A percentile compares a stretch with the other conserved stretches of the same genome.
phyloP scores from a whole-genome alignment of 2,329 filamentous ascomycete genomes.

The Colletotrichum sp. region DNA sequence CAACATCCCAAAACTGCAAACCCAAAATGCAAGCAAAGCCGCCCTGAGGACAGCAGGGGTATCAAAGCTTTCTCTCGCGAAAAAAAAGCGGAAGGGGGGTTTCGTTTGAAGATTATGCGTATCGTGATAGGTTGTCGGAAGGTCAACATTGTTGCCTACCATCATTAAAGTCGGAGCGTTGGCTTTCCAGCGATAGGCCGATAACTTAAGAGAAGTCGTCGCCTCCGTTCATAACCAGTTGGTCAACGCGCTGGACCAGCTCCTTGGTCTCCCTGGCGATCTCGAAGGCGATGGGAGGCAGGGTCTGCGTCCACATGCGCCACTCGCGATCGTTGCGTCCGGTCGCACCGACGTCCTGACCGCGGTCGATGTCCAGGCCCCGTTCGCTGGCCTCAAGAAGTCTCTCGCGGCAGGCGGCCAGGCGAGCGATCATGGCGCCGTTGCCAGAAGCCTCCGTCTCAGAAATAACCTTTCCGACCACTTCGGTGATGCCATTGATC shows the following conservation, averaged over 20 bases:
- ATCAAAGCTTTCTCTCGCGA: slow-evolving; percentile 19
- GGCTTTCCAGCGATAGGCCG: not conserved
- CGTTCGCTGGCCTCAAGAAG: slow-evolving; percentile 68
- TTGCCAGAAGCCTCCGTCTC: slow-evolving; percentile 66
- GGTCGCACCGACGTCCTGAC: slow-evolving; percentile 60
- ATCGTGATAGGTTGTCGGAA: not conserved
- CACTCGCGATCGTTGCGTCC: slow-evolving; percentile 60
- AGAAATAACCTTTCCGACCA: slow-evolving; percentile 72
- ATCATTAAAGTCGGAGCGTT: not conserved
- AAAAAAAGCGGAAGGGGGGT: not conserved
- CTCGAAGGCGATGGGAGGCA: slow-evolving; percentile 87
- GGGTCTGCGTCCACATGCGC: slow-evolving; percentile 69
- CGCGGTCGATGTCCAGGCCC: slow-evolving; percentile 67
- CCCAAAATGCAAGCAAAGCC: slow-evolving; percentile 19
- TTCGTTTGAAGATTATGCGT: slow-evolving; percentile 3
- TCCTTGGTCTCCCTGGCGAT: slow-evolving; percentile 84
- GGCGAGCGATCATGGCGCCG: slow-evolving; percentile 55
- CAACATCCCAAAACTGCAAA: slow-evolving; percentile 7
- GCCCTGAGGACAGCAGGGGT: slow-evolving; percentile 19
- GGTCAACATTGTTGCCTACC: not conserved
- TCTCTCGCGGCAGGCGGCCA: slow-evolving; percentile 68
- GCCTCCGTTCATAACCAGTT: slow-evolving; percentile 34
- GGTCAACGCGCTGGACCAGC: slow-evolving; percentile 52
- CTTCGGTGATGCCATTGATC: slow-evolving; percentile 71
- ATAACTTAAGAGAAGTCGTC: slow-evolving; percentile 50